Evolutionary conservation across 164 flowering plant species (phyloP), one percentile per base, ranked within the genome.

Genomic region (Vitis vinifera): DNA sequence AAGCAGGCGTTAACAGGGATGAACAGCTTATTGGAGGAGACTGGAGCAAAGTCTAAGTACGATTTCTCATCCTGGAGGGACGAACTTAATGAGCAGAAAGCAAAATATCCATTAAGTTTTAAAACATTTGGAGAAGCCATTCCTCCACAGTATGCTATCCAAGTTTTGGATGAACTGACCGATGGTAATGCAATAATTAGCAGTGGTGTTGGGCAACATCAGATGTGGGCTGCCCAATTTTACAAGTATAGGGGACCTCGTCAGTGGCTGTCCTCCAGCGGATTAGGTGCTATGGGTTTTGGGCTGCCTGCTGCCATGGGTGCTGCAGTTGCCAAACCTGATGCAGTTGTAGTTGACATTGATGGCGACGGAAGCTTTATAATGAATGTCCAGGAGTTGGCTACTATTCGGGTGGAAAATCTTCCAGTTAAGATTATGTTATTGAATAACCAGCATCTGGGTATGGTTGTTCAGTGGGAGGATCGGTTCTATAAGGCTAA

Each of bases 161-260:
- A 84, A 47, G 61, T 83, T 29, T 81, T 88, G 58, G 89, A 83
- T 59, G 88, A 86, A 50, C 44, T 88, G 59, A 86, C 88, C 0
- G 55, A 76, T 66, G 87, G 91, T 8, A 67, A 76, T 53, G 91
- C 91, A 1, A 77, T 88, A 47, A 70, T 88, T 30, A 84, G 83
- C 59, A 86, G 89, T 19, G 91, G 89, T 47, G 91, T 88, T 12
- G 89, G 91, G 52, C 91, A 88, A 70, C 91, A 88, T 73, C 91
- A 88, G 68, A 88, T 88, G 91, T 88, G 89, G 89, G 86, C 91
- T 72, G 91, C 91, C 12, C 91, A 86, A 65, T 88, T 73, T 69
- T 88, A 85, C 82, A 82, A 79, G 65, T 85, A 80, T 37, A 78
- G 60, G 67, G 81, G 76, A 49, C 87, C 90, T 16, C 77, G 87